Evolutionary conservation across 257 asterid genomes (phyloP), one percentile per base, ranked within the genome.

Genomic region (Gentiana straminea): DNA sequence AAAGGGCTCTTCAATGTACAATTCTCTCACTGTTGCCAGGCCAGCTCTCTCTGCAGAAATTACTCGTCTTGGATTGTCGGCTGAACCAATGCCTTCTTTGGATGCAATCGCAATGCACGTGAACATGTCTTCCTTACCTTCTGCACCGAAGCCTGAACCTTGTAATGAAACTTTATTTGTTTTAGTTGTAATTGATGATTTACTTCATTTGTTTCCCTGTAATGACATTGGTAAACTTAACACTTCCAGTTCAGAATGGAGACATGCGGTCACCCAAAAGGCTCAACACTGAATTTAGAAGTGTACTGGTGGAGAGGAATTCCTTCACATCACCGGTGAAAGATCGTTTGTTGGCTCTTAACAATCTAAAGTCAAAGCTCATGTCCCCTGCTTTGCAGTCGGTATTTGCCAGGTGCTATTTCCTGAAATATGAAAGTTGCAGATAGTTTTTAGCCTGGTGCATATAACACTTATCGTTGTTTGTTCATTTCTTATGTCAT

Each of bases 41-140:
- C 94, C 99, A 49, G 65, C 82, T 54, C 84, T 92, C 70, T 79
- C 94, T 62, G 83, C 80, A 7, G 99, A 92, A 74, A 86, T 92
- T 54, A 81, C 64, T 59, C 95, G 89, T 39, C 88, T 77, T 64
- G 94, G 94, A 68, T 73, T 92, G 81, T 74, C 84, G 75, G 94
- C 99, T 68, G 97, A 92, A 54, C 95, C 99, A 52, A 92, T 92
- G 99, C 95, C 85, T 53, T 86, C 97, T 55, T 76, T 92, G 75
- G 99, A 92, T 78, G 94, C 94, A 54, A 89, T 88, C 68, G 94
- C 99, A 38, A 64, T 83, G 86, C 94, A 77, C 68, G 61, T 81
- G 13, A 84, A 81, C 66, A 70, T 75, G 77, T 79, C 94, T 45
- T 66, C 68, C 43, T 46, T 62, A 24, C 82, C 78, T 59, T 68